phyloP scores from a whole-genome alignment of 306 rosid genomes.

The Quercus glauca region DNA sequence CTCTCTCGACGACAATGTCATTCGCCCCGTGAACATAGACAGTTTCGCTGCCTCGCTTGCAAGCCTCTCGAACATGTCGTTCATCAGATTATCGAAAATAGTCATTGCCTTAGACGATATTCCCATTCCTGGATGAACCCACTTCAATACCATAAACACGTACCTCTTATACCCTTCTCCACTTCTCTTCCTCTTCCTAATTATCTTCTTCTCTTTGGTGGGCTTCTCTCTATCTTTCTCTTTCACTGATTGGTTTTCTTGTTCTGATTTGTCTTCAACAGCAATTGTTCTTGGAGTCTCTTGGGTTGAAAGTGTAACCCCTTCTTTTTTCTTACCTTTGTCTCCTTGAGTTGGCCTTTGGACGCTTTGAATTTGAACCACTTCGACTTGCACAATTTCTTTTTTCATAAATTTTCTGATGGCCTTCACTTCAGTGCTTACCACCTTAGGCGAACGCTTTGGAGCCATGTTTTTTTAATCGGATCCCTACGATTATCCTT shows the following conservation, averaged over 20 bases:
- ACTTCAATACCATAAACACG: slow-evolving; percentile 61
- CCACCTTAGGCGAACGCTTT: slow-evolving; percentile 31
- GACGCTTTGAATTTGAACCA: slow-evolving; percentile 21
- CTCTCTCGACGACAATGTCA: slow-evolving; percentile 52
- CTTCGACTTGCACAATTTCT: slow-evolving; percentile 34
- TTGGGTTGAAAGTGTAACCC: background rate
- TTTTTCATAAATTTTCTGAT: slow-evolving; percentile 29
- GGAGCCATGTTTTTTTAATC: slow-evolving; percentile 37
- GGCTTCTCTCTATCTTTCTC: background rate
- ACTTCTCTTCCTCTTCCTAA: slow-evolving; percentile 7
- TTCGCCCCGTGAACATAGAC: slow-evolving; percentile 31
- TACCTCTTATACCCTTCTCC: slow-evolving; percentile 66
- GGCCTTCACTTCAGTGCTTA: slow-evolving; percentile 21
- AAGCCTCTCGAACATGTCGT: slow-evolving; percentile 78
- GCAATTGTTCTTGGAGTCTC: slow-evolving; percentile 28
- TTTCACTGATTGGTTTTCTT: background rate
- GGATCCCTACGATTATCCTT: background rate
- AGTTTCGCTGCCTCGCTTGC: slow-evolving; percentile 57
- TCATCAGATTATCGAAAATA: slow-evolving; percentile 61
- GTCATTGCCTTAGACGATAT: slow-evolving; percentile 59
- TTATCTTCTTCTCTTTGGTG: slow-evolving; percentile 14
- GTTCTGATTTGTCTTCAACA: slow-evolving; percentile 18
- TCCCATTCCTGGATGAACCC: slow-evolving; percentile 76
- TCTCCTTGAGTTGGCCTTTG: slow-evolving; percentile 11
- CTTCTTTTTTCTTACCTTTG: slow-evolving; percentile 5